A percentile compares a stretch with the other conserved stretches of the same genome.
phyloP scores from a whole-genome alignment of 139 green algal species.

The Asterochloris erici region DNA sequence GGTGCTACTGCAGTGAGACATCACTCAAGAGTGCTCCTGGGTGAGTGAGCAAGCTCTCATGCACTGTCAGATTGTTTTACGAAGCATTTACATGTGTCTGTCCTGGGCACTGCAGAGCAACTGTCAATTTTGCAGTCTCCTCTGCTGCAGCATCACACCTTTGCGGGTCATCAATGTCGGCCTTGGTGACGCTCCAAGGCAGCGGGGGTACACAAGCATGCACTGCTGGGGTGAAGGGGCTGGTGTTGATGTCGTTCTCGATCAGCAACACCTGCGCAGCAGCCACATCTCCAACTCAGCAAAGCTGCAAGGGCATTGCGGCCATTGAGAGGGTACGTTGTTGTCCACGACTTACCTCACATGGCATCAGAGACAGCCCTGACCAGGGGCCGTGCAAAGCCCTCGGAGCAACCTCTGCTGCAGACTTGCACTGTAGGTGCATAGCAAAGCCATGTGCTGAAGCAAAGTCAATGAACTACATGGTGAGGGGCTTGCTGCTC shows the following conservation, averaged over 20 bases:
- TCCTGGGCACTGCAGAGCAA: no score
- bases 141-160: background rate
- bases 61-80: no score
- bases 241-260: constrained; percentile 88
- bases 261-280: constrained; percentile 58
- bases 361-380: background rate
- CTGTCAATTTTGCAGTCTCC: no score
- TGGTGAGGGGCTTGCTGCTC: background rate
- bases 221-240: constrained; percentile 84
- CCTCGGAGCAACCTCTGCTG: background rate
- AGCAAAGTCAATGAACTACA: background rate
- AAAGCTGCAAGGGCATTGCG: background rate
- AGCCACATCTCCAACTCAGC: constrained; percentile 32
- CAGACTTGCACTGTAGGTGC: background rate
- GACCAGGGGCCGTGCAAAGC: background rate
- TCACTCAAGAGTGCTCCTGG: no score
- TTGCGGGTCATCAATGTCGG: constrained; percentile 45
- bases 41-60: no score
- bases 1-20: no score
- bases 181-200: constrained; percentile 73
- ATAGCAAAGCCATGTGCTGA: background rate
- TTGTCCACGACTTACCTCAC: no score
- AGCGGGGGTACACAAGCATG: constrained; percentile 91
- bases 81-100: no score
- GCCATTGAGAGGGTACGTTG: background rate